A percentile compares a stretch with the other conserved stretches of the same genome.
phyloP scores from a whole-genome alignment of 2,329 filamentous ascomycete species.

The Phoma herbarum region DNA sequence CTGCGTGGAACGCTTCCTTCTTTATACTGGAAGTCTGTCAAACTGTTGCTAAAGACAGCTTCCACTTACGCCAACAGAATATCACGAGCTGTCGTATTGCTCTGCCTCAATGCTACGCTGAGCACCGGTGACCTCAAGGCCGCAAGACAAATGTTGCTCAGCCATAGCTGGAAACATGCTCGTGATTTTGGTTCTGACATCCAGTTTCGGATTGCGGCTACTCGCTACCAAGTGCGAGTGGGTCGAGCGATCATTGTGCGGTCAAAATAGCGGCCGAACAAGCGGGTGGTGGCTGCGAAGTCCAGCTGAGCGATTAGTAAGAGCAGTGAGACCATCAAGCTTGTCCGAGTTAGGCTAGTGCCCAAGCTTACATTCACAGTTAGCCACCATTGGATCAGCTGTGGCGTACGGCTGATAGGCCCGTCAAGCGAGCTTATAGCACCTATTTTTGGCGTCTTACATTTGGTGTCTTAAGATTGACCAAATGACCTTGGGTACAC shows the following conservation, averaged over 20 bases:
- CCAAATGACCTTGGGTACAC: background rate
- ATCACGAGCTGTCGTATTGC: constrained; percentile 4
- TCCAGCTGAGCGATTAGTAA: constrained; percentile 7
- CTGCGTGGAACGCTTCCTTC: background rate
- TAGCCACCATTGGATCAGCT: constrained; percentile 5
- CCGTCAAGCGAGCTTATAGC: background rate
- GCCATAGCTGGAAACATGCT: constrained; percentile 4
- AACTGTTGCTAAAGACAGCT: background rate
- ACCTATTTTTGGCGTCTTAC: constrained; percentile 13
- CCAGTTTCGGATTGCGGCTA: background rate
- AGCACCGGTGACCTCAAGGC: constrained; percentile 2
- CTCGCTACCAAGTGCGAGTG: constrained; percentile 3
- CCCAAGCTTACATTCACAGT: background rate
- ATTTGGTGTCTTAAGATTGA: background rate
- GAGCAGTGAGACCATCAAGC: constrained; percentile 7
- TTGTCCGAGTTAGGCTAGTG: constrained; percentile 7
- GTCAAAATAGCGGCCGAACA: constrained; percentile 5
- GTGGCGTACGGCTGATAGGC: constrained; percentile 4
- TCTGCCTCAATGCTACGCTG: constrained; percentile 12
- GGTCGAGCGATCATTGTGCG: background rate
- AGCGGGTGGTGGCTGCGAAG: constrained; percentile 14
- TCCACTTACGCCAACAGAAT: background rate
- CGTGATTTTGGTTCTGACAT: background rate
- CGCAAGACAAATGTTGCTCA: constrained; percentile 4
- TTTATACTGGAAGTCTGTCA: constrained; percentile 1